Base-by-base conservation (phyloP, 1,139 yeast genomes). In the Lodderomyces beijingensis region DNA sequence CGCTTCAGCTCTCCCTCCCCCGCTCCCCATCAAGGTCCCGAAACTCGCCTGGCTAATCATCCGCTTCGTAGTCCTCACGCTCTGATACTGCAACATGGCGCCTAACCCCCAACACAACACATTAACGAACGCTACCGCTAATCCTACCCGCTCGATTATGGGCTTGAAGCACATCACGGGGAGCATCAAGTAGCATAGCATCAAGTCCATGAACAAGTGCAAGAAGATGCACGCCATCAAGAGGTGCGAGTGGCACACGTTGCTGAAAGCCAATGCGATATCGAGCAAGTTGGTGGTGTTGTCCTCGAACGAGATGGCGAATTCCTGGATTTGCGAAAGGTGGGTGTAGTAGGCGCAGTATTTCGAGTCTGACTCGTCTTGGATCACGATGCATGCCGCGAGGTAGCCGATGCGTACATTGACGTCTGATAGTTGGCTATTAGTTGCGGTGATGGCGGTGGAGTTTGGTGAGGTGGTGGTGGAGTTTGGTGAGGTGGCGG, bases 11-110 rank as follows among this genome's bases (percentile, higher is more conserved):
- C 81, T 62, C 1, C 40, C 45, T 2, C 91, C 91, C 4, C 52
- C 49, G 4, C 50, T 45, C 0, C 72, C 76, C 5, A 46, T 34
- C 0, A 81, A 49, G 3, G 76, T 61, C 0, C 65, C 54, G 66
- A 77, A 62, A 22, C 85, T 77, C 3, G 85, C 67, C 1, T 62
- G 55, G 2, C 66, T 62, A 1, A 77, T 66, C 31, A 79, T 49
- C 5, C 51, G 46, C 3, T 52, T 45, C 3, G 74, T 66, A 0
- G 82, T 61, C 27, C 59, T 60, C 0, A 69, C 65, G 0, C 84
- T 84, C 30, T 79, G 79, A 42, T 78, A 79, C 32, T 72, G 71
- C 62, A 86, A 70, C 72, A 81, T 77, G 2, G 86, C 68, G 0
- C 87, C 87, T 28, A 79, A 55, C 0, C 85, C 84, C 84, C 87